Evolutionary conservation across 208 protist species (phyloP), one percentile per base, ranked within the genome.

Genomic region (Leptomonas seymouri): DNA sequence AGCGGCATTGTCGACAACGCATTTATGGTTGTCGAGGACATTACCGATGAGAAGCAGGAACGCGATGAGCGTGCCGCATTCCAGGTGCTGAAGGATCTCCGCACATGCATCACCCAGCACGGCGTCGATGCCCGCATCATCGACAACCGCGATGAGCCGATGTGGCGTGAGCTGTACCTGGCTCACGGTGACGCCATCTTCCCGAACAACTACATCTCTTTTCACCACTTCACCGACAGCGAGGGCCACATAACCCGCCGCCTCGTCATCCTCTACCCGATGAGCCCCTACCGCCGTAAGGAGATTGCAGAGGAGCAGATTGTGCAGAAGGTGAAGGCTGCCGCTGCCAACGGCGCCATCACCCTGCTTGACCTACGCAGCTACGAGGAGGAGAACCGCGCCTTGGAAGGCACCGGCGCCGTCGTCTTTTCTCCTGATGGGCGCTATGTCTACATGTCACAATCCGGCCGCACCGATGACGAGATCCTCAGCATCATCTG

Each of bases 361-460:
- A 84, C 92, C 65, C 46, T 93, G 49, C 59, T 93, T n/a, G 85
- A 95, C 61, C 79, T 95, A 27, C 82, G 80, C 31, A 68, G 73
- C 36, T 88, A 86, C 76, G 76, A 95, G 74, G 69, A 69, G 20
- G 57, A 86, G 54, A 67, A 67, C 53, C 69, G 78, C 34, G 71
- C 57, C 59, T 67, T 93, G 30, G 90, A 95, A 71, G 90, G 90
- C 61, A 86, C 82, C 36, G 85, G 82, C 39, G 85, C 85, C 9
- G 44, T 93, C 51, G 67, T 80, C 75, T 95, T 93, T 67, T 89
- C 87, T 2, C 56, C 80, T 20, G 81, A 93, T 64, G 85, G 87
- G 31, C 48, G 72, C 45, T 91, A 85, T 68, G 89, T 89, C 16
- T 94, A 92, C 74, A 94, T 94, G 89, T 80, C 82, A 25, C 89